Percentiles rank a stretch among this genome's conserved stretches.
Evolutionary conservation across 371 early-diverging fungal genomes (phyloP).

Genomic region (Chytridium lagenaria): DNA sequence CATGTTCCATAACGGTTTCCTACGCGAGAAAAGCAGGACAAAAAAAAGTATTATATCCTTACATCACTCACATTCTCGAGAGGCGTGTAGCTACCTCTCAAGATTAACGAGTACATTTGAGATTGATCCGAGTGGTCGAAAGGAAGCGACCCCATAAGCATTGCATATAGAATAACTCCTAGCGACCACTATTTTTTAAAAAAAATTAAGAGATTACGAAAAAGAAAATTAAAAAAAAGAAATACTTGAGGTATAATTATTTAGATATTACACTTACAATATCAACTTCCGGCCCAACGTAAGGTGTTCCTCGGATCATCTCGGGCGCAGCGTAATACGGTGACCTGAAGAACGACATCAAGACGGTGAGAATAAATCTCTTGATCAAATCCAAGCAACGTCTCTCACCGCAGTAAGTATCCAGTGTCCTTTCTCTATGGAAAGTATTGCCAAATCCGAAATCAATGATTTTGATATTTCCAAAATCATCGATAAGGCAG

Average conservation of each 20-base stretch:
- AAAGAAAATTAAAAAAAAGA: not conserved
- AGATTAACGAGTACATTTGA: slow-evolving; percentile 68
- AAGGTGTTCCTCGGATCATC: slow-evolving; percentile 73
- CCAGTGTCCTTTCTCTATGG: slow-evolving; percentile 77
- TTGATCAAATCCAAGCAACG: no score
- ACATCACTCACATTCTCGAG: slow-evolving; percentile 55
- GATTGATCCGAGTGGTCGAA: slow-evolving; percentile 66
- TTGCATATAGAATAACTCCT: slow-evolving; percentile 73
- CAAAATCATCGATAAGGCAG: slow-evolving; percentile 86
- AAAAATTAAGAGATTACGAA: not conserved
- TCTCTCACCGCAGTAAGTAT: slow-evolving; percentile 95
- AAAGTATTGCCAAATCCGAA: slow-evolving; percentile 95
- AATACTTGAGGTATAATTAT: slow-evolving; percentile 48
- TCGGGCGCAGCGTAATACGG: slow-evolving; percentile 97
- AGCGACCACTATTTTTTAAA: slow-evolving; percentile 69
- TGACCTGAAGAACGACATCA: slow-evolving; percentile 79
- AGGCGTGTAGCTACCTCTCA: slow-evolving; percentile 60
- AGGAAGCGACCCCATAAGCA: slow-evolving; percentile 41
- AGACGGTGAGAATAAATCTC: no score
- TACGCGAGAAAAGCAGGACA: no score
- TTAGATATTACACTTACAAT: slow-evolving; percentile 75
- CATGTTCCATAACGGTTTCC: no score
- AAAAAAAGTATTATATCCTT: not conserved
- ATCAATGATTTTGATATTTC: slow-evolving; percentile 93
- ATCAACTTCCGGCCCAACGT: slow-evolving; percentile 46